These are phyloP conservation scores for Xylaria nigripes DNA, from an alignment of 495 filamentous ascomycete genomes.

Conservation along the genomic window DNA sequence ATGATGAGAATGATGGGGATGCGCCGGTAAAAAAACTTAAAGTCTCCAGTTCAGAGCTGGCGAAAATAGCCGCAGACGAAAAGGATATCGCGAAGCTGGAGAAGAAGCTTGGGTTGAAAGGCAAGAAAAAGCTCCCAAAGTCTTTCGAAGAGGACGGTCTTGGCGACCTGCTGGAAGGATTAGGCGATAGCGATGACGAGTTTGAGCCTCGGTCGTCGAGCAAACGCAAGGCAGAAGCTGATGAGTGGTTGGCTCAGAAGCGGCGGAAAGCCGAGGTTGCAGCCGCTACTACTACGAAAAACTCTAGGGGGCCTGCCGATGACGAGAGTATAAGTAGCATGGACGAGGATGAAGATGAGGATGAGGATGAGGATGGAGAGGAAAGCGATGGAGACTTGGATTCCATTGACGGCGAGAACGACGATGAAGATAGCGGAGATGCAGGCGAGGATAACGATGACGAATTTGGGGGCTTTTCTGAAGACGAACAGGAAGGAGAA, in stretches of 20 bases:
- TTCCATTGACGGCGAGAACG: slow-evolving; percentile 13
- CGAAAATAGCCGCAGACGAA: slow-evolving; percentile 66
- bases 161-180: slow-evolving; percentile 65
- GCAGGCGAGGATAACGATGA: slow-evolving; percentile 11
- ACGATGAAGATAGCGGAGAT: slow-evolving; percentile 15
- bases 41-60: slow-evolving; percentile 52
- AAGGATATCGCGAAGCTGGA: slow-evolving; percentile 83
- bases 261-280: slow-evolving; percentile 35
- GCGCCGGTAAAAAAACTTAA: slow-evolving; percentile 25
- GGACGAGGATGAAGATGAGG: slow-evolving; percentile 24
- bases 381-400: slow-evolving; percentile 21
- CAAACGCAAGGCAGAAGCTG: slow-evolving; percentile 56
- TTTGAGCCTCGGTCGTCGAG: slow-evolving; percentile 48
- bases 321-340: neutral
- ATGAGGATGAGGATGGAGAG: slow-evolving; percentile 25
- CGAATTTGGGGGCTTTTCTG: slow-evolving; percentile 27
- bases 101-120: slow-evolving; percentile 78
- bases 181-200: slow-evolving; percentile 47
- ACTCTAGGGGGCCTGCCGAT: neutral
- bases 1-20: slow-evolving; percentile 31
- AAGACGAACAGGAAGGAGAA: slow-evolving; percentile 17
- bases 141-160: slow-evolving; percentile 80
- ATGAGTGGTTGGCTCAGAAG: slow-evolving; percentile 44
- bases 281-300: neutral
- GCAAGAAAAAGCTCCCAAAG: slow-evolving; percentile 64